A percentile compares a stretch with the other conserved stretches of the same genome.
phyloP scores from a whole-genome alignment of 768 basidiomycete species.

The Hericium coralloides region DNA sequence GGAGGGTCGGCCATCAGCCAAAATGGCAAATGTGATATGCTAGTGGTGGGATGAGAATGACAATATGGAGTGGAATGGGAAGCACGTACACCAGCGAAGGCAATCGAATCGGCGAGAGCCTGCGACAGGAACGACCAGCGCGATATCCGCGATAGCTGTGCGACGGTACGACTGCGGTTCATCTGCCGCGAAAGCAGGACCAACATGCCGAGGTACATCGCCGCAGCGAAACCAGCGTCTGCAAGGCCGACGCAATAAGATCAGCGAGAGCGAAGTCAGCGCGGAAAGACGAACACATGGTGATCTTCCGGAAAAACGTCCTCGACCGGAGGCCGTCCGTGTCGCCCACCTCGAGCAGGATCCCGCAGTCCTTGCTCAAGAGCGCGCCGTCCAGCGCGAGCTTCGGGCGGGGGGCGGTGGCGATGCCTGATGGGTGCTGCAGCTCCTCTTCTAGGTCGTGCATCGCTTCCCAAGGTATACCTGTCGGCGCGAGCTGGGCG shows the following conservation, averaged over 20 bases:
- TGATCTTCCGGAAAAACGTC: conserved; percentile 35
- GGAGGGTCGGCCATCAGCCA: conserved; percentile 76
- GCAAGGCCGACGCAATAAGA: background rate
- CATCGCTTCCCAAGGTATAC: conserved; percentile 47
- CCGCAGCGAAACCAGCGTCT: conserved; percentile 68
- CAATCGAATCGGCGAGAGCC: conserved; percentile 70
- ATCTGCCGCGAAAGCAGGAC: conserved; percentile 67
- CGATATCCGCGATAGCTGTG: conserved; percentile 70
- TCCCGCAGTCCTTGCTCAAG: conserved; percentile 73
- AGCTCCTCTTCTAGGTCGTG: conserved; percentile 66
- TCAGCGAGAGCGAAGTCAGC: background rate
- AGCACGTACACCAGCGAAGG: conserved; percentile 59
- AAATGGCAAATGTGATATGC: conserved; percentile 83
- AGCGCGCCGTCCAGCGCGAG: conserved; percentile 55
- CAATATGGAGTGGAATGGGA: background rate
- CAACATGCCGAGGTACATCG: conserved; percentile 61
- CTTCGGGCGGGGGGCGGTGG: conserved; percentile 47
- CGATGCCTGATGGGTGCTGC: conserved; percentile 63
- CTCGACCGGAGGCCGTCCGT: conserved; percentile 49
- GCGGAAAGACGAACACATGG: conserved; percentile 27
- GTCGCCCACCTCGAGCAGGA: conserved; percentile 57
- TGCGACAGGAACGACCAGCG: conserved; percentile 79
- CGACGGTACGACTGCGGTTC: conserved; percentile 66
- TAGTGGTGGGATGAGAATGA: conserved; percentile 8
- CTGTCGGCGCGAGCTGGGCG: conserved; percentile 51